Percentiles rank a stretch among this genome's conserved stretches.
phyloP scores from a whole-genome alignment of 2,329 filamentous ascomycete species.

The Lasiodiplodia sp. region DNA sequence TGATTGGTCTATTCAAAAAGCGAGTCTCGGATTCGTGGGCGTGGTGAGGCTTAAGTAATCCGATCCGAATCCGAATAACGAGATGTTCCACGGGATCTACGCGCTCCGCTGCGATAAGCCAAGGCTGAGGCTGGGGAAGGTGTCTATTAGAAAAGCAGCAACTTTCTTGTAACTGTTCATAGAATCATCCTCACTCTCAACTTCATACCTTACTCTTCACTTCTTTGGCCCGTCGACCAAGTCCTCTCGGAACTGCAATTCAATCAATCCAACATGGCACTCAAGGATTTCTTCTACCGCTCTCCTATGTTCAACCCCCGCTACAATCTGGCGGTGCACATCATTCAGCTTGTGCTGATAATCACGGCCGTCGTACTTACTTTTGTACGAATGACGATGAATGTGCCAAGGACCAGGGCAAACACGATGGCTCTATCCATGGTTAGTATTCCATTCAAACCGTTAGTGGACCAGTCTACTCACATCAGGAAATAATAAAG shows the following conservation, averaged over 20 bases:
- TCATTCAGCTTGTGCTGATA: conserved; percentile 22
- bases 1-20: background rate
- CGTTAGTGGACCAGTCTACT: background rate
- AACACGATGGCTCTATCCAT: conserved; percentile 38
- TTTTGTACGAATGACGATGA: conserved; percentile 33
- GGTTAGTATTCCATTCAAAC: conserved; percentile 30
- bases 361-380: conserved; percentile 5
- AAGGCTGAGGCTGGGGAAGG: background rate
- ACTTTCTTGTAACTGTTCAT: background rate
- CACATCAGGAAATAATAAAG: conserved; percentile 18
- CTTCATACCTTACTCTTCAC: too few relatives aligned
- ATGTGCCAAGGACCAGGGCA: conserved; percentile 35
- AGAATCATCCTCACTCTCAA: background rate
- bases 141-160: conserved; percentile 10
- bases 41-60: background rate
- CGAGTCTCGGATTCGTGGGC: background rate
- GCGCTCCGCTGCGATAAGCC: conserved; percentile 6
- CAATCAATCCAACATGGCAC: background rate
- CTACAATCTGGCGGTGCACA: conserved; percentile 5
- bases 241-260: background rate
- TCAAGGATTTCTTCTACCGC: conserved; percentile 1
- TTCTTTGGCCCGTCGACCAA: background rate
- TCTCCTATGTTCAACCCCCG: conserved; percentile 2
- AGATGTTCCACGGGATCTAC: background rate
- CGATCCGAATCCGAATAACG: conserved; percentile 14